These are phyloP conservation scores for Ophioceras dolichostomum DNA, from an alignment of 2,329 filamentous ascomycete genomes.

Conservation along the genomic window DNA sequence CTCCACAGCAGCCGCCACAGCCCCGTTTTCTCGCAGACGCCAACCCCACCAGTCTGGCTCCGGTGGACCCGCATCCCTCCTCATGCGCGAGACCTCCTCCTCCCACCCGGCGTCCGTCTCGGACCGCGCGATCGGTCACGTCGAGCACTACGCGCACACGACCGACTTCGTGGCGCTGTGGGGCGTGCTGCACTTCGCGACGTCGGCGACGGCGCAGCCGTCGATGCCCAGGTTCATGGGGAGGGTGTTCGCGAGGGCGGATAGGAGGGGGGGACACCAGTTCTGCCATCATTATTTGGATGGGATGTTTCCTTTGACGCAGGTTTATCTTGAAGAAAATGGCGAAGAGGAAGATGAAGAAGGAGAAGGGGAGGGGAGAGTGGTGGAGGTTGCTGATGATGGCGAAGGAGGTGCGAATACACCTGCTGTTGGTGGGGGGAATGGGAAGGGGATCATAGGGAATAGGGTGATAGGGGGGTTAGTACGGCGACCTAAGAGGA, in stretches of 20 bases:
- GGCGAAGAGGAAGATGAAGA: too few species aligned
- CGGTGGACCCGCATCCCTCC: constrained; percentile 4
- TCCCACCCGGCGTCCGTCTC: constrained; percentile 23
- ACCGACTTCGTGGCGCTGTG: constrained; percentile 63
- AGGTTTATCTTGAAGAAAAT: too few species aligned
- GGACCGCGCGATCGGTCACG: constrained; percentile 48
- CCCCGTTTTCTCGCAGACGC: neutral
- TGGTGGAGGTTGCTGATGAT: too few species aligned
- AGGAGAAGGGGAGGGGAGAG: too few species aligned
- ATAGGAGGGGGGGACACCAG: constrained; percentile 41
- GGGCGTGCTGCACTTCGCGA: constrained; percentile 59
- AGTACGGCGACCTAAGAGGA: constrained; percentile 23
- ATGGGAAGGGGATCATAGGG: too few species aligned
- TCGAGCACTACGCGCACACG: constrained; percentile 71
- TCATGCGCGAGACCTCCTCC: constrained; percentile 17
- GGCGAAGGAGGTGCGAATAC: too few species aligned
- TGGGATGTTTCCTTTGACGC: constrained; percentile 52
- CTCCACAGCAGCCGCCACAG: neutral
- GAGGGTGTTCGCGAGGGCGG: constrained; percentile 43
- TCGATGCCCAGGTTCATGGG: constrained; percentile 49
- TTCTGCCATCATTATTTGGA: constrained; percentile 50
- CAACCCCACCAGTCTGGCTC: constrained; percentile 2
- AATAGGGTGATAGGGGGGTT: too few species aligned
- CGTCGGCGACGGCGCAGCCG: constrained; percentile 23
- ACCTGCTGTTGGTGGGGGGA: too few species aligned